A percentile compares a stretch with the other conserved stretches of the same genome.
These are phyloP conservation scores for Fraxinus xanthoxyloides DNA, from an alignment of 305 asterid genomes.

Conservation along the genomic window DNA sequence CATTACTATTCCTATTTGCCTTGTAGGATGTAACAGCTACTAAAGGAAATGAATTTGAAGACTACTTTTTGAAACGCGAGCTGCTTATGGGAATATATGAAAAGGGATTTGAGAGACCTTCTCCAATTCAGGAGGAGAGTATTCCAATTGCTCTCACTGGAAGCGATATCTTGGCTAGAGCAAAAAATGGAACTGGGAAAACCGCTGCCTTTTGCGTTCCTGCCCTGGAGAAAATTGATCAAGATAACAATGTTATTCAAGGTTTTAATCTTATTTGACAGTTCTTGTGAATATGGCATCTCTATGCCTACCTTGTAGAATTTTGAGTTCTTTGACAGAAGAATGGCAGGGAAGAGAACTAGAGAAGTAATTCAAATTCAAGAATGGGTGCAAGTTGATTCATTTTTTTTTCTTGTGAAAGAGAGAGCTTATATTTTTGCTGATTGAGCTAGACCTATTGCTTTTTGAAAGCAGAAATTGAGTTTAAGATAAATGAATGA, in stretches of 20 bases:
- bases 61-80: constrained; percentile 91
- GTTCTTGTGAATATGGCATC: constrained; percentile 21
- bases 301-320: not conserved
- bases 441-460: constrained; percentile 1
- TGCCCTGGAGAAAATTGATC: constrained; percentile 91
- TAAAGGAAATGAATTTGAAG: constrained; percentile 93
- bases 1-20: constrained; percentile 7
- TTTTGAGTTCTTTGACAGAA: not conserved
- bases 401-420: constrained; percentile 1
- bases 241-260: constrained; percentile 81
- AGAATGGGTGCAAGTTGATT: not conserved
- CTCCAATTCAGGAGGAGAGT: constrained; percentile 97
- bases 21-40: constrained; percentile 93
- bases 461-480: constrained; percentile 12
- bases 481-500: not conserved
- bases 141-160: constrained; percentile 95
- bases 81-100: constrained; percentile 96
- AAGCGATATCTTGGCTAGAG: constrained; percentile 90
- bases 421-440: not conserved
- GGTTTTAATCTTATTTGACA: constrained; percentile 42
- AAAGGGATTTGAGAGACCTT: constrained; percentile 94
- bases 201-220: constrained; percentile 96
- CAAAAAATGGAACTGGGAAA: constrained; percentile 97
- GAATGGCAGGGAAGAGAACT: not conserved
- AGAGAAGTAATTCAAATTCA: not conserved